Evolutionary conservation across 169 alveolate genomes (phyloP).

Genomic region (Cryptosporidium meleagridis): DNA sequence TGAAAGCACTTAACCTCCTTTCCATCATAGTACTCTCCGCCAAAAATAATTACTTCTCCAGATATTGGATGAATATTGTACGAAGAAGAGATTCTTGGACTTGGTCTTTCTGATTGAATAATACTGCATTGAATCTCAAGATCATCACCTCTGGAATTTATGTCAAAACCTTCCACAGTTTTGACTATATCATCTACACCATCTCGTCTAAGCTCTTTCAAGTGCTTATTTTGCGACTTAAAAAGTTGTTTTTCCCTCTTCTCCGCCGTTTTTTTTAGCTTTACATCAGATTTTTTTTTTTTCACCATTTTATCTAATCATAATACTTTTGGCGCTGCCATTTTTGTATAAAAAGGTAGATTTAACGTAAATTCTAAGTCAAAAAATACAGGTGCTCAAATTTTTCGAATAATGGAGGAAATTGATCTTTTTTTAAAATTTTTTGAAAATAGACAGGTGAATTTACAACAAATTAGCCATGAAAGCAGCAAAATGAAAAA

Average conservation of each 20-base stretch:
- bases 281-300: constrained; percentile 25
- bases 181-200: constrained; percentile 54
- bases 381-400: background rate
- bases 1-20: constrained; percentile 83
- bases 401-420: constrained; percentile 27
- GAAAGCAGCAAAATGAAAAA: background rate
- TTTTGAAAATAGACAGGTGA: background rate
- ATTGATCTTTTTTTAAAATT: constrained; percentile 11
- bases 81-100: constrained; percentile 68
- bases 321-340: background rate
- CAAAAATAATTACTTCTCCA: constrained; percentile 86
- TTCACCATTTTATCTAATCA: constrained; percentile 5
- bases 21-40: constrained; percentile 91
- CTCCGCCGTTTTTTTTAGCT: constrained; percentile 8
- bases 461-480: background rate
- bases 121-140: constrained; percentile 44
- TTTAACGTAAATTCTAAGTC: background rate
- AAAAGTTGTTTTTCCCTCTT: constrained; percentile 32
- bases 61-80: constrained; percentile 59
- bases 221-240: constrained; percentile 22
- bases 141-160: background rate
- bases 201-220: constrained; percentile 42
- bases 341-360: background rate
- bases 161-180: constrained; percentile 13
- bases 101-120: constrained; percentile 52